Conservation (phyloP, 2,329 filamentous ascomycete species). For the Colletotrichum aenigma region DNA sequence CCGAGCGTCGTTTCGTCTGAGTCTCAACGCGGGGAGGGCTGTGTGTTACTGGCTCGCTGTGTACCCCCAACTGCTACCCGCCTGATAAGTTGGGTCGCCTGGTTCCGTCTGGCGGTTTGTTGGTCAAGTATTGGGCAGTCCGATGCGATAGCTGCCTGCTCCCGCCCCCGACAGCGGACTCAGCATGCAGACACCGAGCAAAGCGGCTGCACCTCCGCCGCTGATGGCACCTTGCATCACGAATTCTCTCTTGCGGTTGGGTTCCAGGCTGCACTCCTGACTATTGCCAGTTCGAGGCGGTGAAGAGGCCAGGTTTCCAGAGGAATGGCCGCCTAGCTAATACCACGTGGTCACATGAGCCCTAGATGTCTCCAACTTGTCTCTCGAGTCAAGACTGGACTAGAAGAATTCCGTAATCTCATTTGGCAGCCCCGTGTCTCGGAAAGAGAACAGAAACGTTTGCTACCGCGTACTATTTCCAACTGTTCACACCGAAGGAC, state of each 20-base stretch:
- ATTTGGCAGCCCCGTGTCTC: conserved; percentile 1
- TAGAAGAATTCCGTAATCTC: background rate
- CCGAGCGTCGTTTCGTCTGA: conserved; percentile 9
- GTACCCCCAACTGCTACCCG: background rate
- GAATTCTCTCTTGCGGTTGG: background rate
- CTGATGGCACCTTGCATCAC: background rate
- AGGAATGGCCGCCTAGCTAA: background rate
- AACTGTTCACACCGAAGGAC: background rate
- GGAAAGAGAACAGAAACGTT: background rate
- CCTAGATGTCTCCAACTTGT: background rate
- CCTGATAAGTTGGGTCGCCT: background rate
- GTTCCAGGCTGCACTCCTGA: background rate
- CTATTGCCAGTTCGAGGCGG: background rate
- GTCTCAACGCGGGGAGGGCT: background rate
- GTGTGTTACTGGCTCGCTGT: background rate
- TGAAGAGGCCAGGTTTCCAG: background rate
- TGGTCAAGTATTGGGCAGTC: background rate
- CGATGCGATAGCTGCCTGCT: background rate
- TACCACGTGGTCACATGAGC: background rate
- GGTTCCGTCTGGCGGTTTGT: background rate
- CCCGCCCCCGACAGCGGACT: background rate
- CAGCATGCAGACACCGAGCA: background rate
- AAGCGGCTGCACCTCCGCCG: background rate
- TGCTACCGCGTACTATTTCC: background rate
- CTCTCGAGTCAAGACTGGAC: background rate